phyloP scores from a whole-genome alignment of 1,139 yeast genomes.

The Magnusiomyces ingens region DNA sequence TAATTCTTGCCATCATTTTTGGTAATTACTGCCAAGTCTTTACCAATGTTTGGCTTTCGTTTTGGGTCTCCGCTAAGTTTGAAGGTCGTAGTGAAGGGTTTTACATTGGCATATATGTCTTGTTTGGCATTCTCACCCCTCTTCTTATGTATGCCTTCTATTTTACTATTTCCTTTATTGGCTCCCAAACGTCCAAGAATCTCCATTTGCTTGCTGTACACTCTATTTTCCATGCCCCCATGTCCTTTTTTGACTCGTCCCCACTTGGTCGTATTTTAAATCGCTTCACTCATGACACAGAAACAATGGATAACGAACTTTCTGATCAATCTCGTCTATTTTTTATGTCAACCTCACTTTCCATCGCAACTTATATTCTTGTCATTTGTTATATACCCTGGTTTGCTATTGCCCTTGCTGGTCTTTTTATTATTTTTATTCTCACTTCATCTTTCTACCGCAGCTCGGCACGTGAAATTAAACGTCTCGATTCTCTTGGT shows the following conservation, averaged over 20 bases:
- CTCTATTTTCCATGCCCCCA: slow-evolving; percentile 65
- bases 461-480: slow-evolving; percentile 71
- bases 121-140: slow-evolving; percentile 40
- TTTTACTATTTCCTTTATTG: slow-evolving; percentile 43
- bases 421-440: slow-evolving; percentile 41
- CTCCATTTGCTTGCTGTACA: slow-evolving; percentile 45
- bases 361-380: slow-evolving; percentile 58
- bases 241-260: slow-evolving; percentile 59
- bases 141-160: slow-evolving; percentile 40
- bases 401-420: slow-evolving; percentile 64
- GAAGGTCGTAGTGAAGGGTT: slow-evolving; percentile 41
- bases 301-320: slow-evolving; percentile 67
- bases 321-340: slow-evolving; percentile 36
- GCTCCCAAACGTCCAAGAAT: slow-evolving; percentile 37
- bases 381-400: slow-evolving; percentile 69
- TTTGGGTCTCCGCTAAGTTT: slow-evolving; percentile 65
- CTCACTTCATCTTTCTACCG: slow-evolving; percentile 57
- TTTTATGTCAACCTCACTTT: slow-evolving; percentile 44
- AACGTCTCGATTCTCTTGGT: slow-evolving; percentile 69
- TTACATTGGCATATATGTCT: slow-evolving; percentile 67
- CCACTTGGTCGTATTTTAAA: slow-evolving; percentile 67
- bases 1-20: slow-evolving; percentile 38
- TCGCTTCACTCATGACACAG: slow-evolving; percentile 77
- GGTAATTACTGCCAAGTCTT: slow-evolving; percentile 57
- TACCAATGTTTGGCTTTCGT: slow-evolving; percentile 77